Evolutionary conservation across 2,329 filamentous ascomycete species (phyloP), one percentile per base, ranked within the genome.

Genomic region (Venturia nashicola): DNA sequence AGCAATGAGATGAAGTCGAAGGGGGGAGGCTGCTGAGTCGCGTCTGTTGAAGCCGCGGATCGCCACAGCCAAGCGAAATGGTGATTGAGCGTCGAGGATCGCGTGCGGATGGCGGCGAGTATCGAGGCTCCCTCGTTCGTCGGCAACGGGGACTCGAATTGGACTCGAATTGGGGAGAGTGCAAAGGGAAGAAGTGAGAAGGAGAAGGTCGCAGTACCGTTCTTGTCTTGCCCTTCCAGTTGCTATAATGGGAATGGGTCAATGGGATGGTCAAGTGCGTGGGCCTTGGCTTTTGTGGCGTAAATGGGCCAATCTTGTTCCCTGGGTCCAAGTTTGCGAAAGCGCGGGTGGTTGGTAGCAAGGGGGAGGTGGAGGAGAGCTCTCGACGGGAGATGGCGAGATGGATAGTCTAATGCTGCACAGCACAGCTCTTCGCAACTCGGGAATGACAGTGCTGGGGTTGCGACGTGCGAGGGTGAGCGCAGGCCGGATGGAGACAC

Each of bases 271-370:
- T 20, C 9, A 51, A 9, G 27, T 36, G 32, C 5, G 12, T 57
- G 51, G 16, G 51, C 27, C 51, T 57, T 57, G 51, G 51, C 51
- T 36, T 57, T n/a, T 57, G 51, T 57, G 51, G 51, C 51, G 51
- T 20, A 34, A 55, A 57, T 36, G 14, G 51, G 51, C 27, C 51
- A 57, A 57, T 57, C 51, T 57, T 57, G 51, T 57, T 57, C 36
- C 32, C 51, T 34, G 11, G 51, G 12, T 34, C 3, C 16, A 27
- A 27, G 27, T 20, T 54, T 32, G 27, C 7, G 48, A 54, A 23
- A 54, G n/a, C 11, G 44, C 48, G 48, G 48, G 48, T 54, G 11
- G 46, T 23, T 27, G 48, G 48, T 42, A 14, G 27, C 27, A 27
- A 27, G 16, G 14, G 18, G 42, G 42, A 44, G 18, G 16, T 44